Evolutionary conservation across 108 stramenopile genomes (phyloP).

Genomic region (Conticribra guillardii): DNA sequence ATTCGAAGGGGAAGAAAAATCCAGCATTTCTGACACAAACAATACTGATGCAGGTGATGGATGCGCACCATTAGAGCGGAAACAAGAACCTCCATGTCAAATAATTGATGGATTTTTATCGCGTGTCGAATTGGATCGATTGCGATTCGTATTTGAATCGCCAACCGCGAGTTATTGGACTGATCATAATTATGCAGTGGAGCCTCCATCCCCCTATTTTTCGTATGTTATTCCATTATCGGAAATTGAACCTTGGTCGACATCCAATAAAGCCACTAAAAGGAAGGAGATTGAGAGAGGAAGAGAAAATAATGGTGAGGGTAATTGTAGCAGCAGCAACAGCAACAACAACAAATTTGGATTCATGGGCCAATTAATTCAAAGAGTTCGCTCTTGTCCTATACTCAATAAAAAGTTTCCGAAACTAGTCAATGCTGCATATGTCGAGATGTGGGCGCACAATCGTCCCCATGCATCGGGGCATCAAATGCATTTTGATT

Average conservation of each 20-base stretch:
- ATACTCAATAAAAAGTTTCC: constrained; percentile 47
- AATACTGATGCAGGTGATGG: no score
- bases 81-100: constrained; percentile 51
- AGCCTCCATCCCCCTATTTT: constrained; percentile 84
- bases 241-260: no score
- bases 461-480: constrained; percentile 90
- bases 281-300: no score
- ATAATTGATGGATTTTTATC: constrained; percentile 73
- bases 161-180: constrained; percentile 70
- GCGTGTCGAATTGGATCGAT: constrained; percentile 41
- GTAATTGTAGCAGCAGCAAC: no score
- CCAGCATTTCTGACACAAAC: no score
- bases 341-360: constrained; percentile 29
- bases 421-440: constrained; percentile 37
- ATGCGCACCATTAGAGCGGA: no score
- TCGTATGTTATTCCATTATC: constrained; percentile 68
- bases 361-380: constrained; percentile 54
- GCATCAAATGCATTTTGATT: constrained; percentile 94
- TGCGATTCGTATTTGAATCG: constrained; percentile 61
- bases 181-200: constrained; percentile 68
- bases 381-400: constrained; percentile 40
- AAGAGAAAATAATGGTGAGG: no score
- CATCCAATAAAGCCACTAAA: no score
- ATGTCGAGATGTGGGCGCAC: constrained; percentile 92
- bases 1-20: background rate